Evolutionary conservation across 192 early-diverging fungal species (phyloP).

Genomic region (Backusella liffmaniae): DNA sequence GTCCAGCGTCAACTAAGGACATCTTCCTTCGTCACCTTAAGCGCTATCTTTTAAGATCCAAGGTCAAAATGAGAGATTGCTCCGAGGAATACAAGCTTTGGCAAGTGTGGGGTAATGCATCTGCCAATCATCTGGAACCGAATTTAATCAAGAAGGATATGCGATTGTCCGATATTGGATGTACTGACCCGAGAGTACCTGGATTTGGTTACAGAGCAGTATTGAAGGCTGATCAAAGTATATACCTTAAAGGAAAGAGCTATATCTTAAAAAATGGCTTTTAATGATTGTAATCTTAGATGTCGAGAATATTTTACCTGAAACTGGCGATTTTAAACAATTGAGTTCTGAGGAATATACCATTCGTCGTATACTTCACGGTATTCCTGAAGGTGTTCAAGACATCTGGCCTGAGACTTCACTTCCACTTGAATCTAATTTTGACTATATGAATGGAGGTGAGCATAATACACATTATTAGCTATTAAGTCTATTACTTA

Average conservation of each 20-base stretch:
- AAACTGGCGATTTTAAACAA: slow-evolving; percentile 55
- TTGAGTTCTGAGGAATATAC: slow-evolving; percentile 59
- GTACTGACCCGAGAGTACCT: slow-evolving; percentile 36
- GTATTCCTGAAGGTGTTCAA: slow-evolving; percentile 86
- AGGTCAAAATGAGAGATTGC: slow-evolving; percentile 68
- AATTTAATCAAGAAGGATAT: slow-evolving; percentile 37
- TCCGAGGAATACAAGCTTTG: slow-evolving; percentile 63
- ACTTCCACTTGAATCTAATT: slow-evolving; percentile 88
- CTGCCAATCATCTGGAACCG: slow-evolving; percentile 34
- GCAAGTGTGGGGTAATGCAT: slow-evolving; percentile 67
- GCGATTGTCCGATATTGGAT: slow-evolving; percentile 37
- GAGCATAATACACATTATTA: slow-evolving; percentile 9
- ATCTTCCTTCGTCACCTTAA: slow-evolving; percentile 65
- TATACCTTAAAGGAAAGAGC: background rate
- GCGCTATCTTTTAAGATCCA: slow-evolving; percentile 78
- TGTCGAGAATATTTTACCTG: slow-evolving; percentile 20
- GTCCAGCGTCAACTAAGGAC: slow-evolving; percentile 53
- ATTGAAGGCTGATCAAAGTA: background rate
- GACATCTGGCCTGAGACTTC: slow-evolving; percentile 71
- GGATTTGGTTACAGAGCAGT: slow-evolving; percentile 30
- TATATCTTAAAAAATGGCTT: no score
- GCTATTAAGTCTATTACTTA: background rate
- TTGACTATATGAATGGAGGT: slow-evolving; percentile 92
- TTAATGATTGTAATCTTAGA: background rate
- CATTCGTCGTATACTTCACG: slow-evolving; percentile 77